Evolutionary conservation across 257 asterid species (phyloP).

Genomic region (Solanum sejunctum): DNA sequence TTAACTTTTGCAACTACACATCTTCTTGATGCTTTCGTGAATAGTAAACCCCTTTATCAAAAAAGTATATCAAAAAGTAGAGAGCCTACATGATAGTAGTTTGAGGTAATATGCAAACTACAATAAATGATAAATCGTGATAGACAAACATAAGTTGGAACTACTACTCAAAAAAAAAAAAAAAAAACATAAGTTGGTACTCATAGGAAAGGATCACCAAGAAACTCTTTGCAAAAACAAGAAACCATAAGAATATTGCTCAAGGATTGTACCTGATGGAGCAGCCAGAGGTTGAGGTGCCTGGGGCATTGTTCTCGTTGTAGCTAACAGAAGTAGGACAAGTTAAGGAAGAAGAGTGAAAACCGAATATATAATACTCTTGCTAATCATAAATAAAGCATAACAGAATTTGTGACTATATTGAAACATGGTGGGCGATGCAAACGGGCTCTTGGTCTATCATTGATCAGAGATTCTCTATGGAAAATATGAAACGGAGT

Average conservation of each 20-base stretch:
- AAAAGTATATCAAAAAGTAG: neutral
- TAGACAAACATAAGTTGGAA: neutral
- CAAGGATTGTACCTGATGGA: constrained; percentile 34
- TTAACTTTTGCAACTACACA: neutral
- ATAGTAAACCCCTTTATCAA: neutral
- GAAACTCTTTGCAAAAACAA: neutral
- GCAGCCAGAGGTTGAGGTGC: constrained; percentile 40
- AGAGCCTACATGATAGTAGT: neutral
- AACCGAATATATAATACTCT: neutral
- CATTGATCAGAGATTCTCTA: too few relatives aligned
- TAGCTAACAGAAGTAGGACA: constrained; percentile 4
- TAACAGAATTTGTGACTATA: neutral
- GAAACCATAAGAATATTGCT: neutral
- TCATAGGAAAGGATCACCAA: neutral
- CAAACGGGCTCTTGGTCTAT: too few relatives aligned
- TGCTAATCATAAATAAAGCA: constrained; percentile 8
- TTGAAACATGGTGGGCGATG: neutral
- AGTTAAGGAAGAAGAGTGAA: neutral
- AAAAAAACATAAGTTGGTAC: neutral
- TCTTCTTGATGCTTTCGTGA: neutral
- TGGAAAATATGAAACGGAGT: too few relatives aligned
- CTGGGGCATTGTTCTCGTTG: constrained; percentile 34
- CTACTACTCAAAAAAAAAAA: too few relatives aligned
- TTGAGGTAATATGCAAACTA: neutral
- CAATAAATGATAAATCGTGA: neutral